Evolutionary conservation across 2,329 filamentous ascomycete species (phyloP).

Genomic region (Cercospora beticola): DNA sequence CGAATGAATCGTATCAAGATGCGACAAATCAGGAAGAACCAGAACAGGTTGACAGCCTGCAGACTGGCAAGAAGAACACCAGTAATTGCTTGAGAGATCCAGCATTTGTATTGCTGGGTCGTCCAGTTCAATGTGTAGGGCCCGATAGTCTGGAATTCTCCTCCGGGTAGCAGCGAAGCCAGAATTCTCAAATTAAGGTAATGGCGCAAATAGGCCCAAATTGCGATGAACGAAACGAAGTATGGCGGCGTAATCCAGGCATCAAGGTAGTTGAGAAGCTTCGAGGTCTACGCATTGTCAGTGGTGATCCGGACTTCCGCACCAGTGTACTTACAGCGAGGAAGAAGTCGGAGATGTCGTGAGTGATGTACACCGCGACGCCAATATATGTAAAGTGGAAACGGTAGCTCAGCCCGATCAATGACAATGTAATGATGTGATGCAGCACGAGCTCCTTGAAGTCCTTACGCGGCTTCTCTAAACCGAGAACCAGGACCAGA

Average conservation of each 20-base stretch:
- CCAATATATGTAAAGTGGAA: conserved; percentile 98
- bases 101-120: conserved; percentile 74
- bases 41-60: conserved; percentile 77
- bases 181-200: conserved; percentile 78
- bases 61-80: conserved; percentile 63
- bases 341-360: conserved; percentile 95
- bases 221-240: conserved; percentile 75
- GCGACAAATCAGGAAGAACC: conserved; percentile 74
- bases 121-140: conserved; percentile 76
- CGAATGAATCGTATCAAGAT: conserved; percentile 71
- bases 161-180: conserved; percentile 65
- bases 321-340: conserved; percentile 66
- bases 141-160: conserved; percentile 69
- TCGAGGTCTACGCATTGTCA: conserved; percentile 65
- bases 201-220: conserved; percentile 90
- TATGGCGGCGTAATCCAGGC: conserved; percentile 75
- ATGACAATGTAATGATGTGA: conserved; percentile 80
- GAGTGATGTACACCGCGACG: conserved; percentile 87
- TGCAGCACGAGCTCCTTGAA: conserved; percentile 91
- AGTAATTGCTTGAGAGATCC: conserved; percentile 67
- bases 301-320: not conserved
- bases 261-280: conserved; percentile 88
- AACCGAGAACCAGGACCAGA: conserved; percentile 78
- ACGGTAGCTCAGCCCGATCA: conserved; percentile 85
- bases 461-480: conserved; percentile 93